Evolutionary conservation across 2,329 filamentous ascomycete genomes (phyloP).

Genomic region (Aureobasidium melanogenum): DNA sequence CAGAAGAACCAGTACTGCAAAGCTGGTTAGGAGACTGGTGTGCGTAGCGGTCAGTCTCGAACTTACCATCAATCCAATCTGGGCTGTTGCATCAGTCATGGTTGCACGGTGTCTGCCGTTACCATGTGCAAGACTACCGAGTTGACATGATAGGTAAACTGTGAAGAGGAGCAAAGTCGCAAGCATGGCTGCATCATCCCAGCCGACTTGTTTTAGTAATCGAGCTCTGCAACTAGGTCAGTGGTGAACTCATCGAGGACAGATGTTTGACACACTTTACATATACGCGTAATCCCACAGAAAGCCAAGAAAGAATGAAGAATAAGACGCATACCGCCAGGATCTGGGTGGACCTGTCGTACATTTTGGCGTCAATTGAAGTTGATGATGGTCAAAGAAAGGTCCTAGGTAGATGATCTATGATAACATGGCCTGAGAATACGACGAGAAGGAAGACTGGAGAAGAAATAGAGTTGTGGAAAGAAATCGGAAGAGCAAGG

Average conservation of each 20-base stretch:
- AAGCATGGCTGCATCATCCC: constrained; percentile 36
- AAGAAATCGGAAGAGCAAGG: background rate
- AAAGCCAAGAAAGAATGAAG: constrained; percentile 6
- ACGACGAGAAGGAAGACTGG: background rate
- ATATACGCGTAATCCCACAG: constrained; percentile 11
- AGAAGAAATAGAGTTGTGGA: background rate
- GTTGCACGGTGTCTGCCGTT: constrained; percentile 30
- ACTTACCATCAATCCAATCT: constrained; percentile 13
- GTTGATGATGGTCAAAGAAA: background rate
- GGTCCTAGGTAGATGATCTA: background rate
- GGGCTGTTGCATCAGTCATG: constrained; percentile 23
- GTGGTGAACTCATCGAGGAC: background rate
- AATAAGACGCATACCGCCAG: constrained; percentile 1
- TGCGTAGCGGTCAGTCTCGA: background rate
- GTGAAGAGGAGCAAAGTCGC: constrained; percentile 31
- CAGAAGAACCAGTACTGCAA: constrained; percentile 46
- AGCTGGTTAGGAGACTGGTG: background rate
- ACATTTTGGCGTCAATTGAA: background rate
- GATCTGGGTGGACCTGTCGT: constrained; percentile 1
- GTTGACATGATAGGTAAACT: constrained; percentile 31
- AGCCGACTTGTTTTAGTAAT: constrained; percentile 30
- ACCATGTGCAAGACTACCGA: constrained; percentile 31
- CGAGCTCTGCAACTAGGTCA: constrained; percentile 17
- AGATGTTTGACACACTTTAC: constrained; percentile 8
- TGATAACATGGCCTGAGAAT: background rate